These are phyloP conservation scores for Cnidoscolus chayamansa DNA, from an alignment of 441 rosid genomes.

Conservation along the genomic window DNA sequence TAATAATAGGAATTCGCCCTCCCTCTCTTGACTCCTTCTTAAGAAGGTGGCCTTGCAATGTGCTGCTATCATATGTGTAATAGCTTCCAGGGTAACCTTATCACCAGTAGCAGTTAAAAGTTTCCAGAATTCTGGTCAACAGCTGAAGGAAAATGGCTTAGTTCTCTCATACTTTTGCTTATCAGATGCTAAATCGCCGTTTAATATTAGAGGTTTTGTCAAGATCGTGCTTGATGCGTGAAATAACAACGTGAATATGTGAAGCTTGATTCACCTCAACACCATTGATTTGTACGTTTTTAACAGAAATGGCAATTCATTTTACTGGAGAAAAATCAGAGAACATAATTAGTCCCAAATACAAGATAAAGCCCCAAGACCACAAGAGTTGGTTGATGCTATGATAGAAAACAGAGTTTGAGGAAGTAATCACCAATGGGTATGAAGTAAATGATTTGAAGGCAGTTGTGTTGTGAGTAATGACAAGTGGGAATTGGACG, in stretches of 20 bases:
- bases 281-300: no score
- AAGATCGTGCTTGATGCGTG: not conserved
- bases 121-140: not conserved
- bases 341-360: no score
- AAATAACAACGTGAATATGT: not conserved
- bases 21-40: not conserved
- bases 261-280: not conserved
- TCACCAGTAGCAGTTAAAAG: not conserved
- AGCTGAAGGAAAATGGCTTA: not conserved
- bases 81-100: not conserved
- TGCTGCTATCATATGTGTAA: no score
- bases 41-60: not conserved
- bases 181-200: not conserved
- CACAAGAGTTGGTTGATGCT: no score
- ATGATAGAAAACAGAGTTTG: not conserved
- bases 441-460: slow-evolving; percentile 11
- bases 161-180: not conserved
- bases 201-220: not conserved
- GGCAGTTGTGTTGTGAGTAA: not conserved
- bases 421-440: slow-evolving; percentile 3
- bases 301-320: no score
- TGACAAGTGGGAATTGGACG: not conserved
- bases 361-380: no score
- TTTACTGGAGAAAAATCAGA: no score
- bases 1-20: slow-evolving; percentile 8